Conservation (phyloP, 768 basidiomycete genomes). For the Pulveroboletus frians region DNA sequence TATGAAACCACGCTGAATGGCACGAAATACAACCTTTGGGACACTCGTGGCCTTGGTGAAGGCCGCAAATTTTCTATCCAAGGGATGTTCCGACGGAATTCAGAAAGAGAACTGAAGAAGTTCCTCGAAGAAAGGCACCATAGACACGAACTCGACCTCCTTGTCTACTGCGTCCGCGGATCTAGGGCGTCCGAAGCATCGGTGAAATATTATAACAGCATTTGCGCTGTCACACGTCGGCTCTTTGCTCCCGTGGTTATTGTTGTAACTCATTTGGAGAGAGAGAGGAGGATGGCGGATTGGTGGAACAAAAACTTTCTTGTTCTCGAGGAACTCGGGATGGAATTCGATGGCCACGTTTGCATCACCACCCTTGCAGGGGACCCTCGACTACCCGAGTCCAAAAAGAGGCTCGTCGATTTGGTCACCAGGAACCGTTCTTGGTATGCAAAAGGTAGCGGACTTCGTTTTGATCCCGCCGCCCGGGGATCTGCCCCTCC, state of each 20-base stretch:
- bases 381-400: constrained; percentile 8
- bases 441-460: constrained; percentile 8
- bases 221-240: constrained; percentile 34
- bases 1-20: constrained; percentile 7
- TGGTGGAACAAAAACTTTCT: constrained; percentile 32
- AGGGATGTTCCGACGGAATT: constrained; percentile 1
- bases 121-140: constrained; percentile 19
- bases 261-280: constrained; percentile 35
- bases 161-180: constrained; percentile 36
- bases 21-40: constrained; percentile 24
- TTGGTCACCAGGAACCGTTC: constrained; percentile 6
- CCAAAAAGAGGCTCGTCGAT: constrained; percentile 11
- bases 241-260: constrained; percentile 34
- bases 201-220: constrained; percentile 30
- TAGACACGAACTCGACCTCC: constrained; percentile 33
- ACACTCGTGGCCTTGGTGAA: constrained; percentile 37
- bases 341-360: constrained; percentile 34
- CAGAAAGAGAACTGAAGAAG: constrained; percentile 17
- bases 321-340: constrained; percentile 19
- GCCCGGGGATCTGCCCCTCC: background rate
- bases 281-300: constrained; percentile 18
- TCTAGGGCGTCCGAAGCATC: constrained; percentile 28
- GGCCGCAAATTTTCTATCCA: constrained; percentile 11
- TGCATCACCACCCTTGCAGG: constrained; percentile 33
- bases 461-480: constrained; percentile 10